Evolutionary conservation across 2,329 filamentous ascomycete genomes (phyloP).

Genomic region (Aspergillus sp.): DNA sequence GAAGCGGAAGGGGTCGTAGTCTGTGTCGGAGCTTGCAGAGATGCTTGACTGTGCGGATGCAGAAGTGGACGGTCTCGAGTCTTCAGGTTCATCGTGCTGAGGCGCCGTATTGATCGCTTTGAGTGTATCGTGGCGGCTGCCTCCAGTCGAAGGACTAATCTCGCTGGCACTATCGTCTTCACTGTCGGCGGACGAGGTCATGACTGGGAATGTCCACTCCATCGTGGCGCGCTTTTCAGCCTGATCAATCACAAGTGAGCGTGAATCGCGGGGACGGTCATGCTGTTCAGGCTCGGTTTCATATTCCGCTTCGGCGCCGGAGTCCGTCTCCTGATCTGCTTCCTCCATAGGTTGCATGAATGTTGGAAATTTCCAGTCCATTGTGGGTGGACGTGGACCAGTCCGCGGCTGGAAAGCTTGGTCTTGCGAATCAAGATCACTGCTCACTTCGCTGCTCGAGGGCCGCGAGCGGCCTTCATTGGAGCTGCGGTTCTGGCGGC

Average conservation of each 20-base stretch:
- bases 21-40: slow-evolving; percentile 40
- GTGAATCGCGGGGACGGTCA: slow-evolving; percentile 9
- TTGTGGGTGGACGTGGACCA: slow-evolving; percentile 50
- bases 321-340: slow-evolving; percentile 8
- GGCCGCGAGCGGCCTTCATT: slow-evolving; percentile 39
- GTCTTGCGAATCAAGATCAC: slow-evolving; percentile 32
- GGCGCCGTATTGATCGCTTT: slow-evolving; percentile 31
- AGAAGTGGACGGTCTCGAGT: slow-evolving; percentile 46
- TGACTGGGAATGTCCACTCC: slow-evolving; percentile 61
- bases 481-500: slow-evolving; percentile 47
- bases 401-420: slow-evolving; percentile 36
- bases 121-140: slow-evolving; percentile 38
- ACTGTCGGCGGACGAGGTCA: slow-evolving; percentile 30
- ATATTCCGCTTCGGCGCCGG: slow-evolving; percentile 11
- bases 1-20: slow-evolving; percentile 50
- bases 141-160: slow-evolving; percentile 14
- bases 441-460: slow-evolving; percentile 35
- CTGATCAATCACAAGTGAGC: slow-evolving; percentile 27
- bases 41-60: slow-evolving; percentile 36
- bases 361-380: slow-evolving; percentile 53
- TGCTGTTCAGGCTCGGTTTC: slow-evolving; percentile 14
- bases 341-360: slow-evolving; percentile 33
- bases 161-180: slow-evolving; percentile 2
- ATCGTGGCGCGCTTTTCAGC: slow-evolving; percentile 48
- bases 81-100: slow-evolving; percentile 30